These are phyloP conservation scores for Penicillium mononematosum DNA, from an alignment of 495 filamentous ascomycete species.

Conservation along the genomic window DNA sequence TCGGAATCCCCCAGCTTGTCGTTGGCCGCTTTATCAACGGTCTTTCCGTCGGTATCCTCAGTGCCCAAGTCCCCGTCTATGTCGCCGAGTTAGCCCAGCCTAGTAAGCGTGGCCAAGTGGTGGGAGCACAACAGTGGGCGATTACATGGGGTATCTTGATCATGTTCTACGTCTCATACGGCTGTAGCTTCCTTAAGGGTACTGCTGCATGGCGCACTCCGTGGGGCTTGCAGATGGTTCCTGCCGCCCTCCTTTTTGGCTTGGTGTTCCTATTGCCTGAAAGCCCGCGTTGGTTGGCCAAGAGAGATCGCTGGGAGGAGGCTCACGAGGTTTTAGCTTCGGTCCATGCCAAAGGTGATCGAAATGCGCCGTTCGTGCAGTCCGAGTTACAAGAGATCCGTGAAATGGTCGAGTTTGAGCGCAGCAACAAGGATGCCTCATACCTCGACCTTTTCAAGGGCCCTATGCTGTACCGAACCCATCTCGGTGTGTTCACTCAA, in stretches of 20 bases:
- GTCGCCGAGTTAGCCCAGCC: slow-evolving; percentile 71
- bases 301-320: slow-evolving; percentile 70
- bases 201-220: slow-evolving; percentile 64
- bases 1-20: slow-evolving; percentile 70
- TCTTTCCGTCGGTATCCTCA: slow-evolving; percentile 70
- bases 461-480: slow-evolving; percentile 71
- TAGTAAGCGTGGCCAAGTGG: slow-evolving; percentile 66
- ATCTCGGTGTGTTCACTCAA: slow-evolving; percentile 74
- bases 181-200: slow-evolving; percentile 60
- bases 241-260: slow-evolving; percentile 58
- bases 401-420: slow-evolving; percentile 68
- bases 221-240: slow-evolving; percentile 74
- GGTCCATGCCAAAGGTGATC: slow-evolving; percentile 64
- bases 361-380: slow-evolving; percentile 56
- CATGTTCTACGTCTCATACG: slow-evolving; percentile 58
- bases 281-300: slow-evolving; percentile 72
- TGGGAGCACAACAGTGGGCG: slow-evolving; percentile 71
- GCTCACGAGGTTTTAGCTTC: slow-evolving; percentile 58
- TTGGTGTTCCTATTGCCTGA: slow-evolving; percentile 66
- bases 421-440: slow-evolving; percentile 57
- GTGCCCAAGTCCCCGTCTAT: slow-evolving; percentile 75
- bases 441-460: slow-evolving; percentile 69
- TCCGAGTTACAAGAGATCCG: slow-evolving; percentile 70
- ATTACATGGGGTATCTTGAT: slow-evolving; percentile 78
- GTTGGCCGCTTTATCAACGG: slow-evolving; percentile 75